Evolutionary conservation across 202 grass and related monocot genomes (phyloP).

Genomic region (Saccharum hybrid): DNA sequence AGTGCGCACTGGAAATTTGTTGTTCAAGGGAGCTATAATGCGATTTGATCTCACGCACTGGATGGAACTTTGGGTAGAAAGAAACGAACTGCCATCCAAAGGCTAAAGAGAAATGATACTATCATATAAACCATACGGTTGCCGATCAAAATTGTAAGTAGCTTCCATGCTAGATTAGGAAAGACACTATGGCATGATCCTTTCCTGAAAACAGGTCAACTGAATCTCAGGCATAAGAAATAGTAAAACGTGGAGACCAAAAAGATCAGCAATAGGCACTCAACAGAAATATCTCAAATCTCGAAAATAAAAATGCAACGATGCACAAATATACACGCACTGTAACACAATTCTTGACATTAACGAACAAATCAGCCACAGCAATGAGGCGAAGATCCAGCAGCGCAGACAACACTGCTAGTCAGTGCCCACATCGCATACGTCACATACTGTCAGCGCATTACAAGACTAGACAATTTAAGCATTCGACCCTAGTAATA

Average conservation of each 20-base stretch:
- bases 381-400: background rate
- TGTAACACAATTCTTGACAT: background rate
- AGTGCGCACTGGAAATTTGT: background rate
- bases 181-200: no score
- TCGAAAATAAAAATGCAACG: background rate
- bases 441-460: background rate
- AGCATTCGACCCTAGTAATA: conserved; percentile 6
- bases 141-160: no score
- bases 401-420: background rate
- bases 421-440: background rate
- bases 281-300: no score
- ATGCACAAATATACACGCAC: background rate
- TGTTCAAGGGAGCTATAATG: background rate
- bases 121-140: no score
- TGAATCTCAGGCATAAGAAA: no score
- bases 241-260: no score
- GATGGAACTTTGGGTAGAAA: no score
- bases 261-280: no score
- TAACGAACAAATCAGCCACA: conserved; percentile 26
- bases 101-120: no score
- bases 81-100: no score
- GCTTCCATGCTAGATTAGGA: no score
- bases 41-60: background rate
- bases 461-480: conserved; percentile 4
- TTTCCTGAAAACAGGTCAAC: no score